Evolutionary conservation across 2,329 filamentous ascomycete genomes (phyloP).

Genomic region (Neurospora crassa): DNA sequence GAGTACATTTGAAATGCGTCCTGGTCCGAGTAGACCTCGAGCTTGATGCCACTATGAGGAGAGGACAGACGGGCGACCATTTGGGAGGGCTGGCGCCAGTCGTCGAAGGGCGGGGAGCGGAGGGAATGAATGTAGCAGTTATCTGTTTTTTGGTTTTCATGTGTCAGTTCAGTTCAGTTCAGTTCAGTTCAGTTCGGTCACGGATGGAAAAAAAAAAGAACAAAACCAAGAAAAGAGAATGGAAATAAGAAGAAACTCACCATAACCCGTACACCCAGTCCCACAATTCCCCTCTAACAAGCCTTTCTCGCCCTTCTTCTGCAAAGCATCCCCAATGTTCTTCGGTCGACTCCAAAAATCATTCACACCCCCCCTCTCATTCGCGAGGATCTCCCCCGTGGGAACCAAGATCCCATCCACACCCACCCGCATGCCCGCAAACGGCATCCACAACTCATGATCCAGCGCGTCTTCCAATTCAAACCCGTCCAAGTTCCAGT

Average conservation of each 20-base stretch:
- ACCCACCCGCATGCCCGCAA: slow-evolving; percentile 58
- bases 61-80: slow-evolving; percentile 61
- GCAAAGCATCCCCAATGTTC: slow-evolving; percentile 59
- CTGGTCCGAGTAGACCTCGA: slow-evolving; percentile 78
- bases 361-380: slow-evolving; percentile 57
- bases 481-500: slow-evolving; percentile 79
- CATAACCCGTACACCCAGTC: slow-evolving; percentile 73
- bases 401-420: slow-evolving; percentile 66
- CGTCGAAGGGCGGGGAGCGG: slow-evolving; percentile 23
- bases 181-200: too few species aligned
- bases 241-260: slow-evolving; percentile 32
- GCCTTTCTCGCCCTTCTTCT: slow-evolving; percentile 38
- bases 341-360: slow-evolving; percentile 79
- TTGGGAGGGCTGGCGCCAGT: slow-evolving; percentile 47
- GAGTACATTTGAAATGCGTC: slow-evolving; percentile 82
- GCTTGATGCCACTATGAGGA: slow-evolving; percentile 69
- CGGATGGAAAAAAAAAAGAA: not conserved
- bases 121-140: slow-evolving; percentile 64
- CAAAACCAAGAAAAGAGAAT: not conserved
- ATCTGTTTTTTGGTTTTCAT: slow-evolving; percentile 29
- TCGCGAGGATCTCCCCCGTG: slow-evolving; percentile 65
- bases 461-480: slow-evolving; percentile 56
- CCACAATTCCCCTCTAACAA: slow-evolving; percentile 71
- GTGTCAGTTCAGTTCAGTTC: too few species aligned
- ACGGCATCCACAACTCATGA: slow-evolving; percentile 64